Evolutionary conservation across 768 basidiomycete species (phyloP), one percentile per base, ranked within the genome.

Genomic region (Russula griseocarnosa): DNA sequence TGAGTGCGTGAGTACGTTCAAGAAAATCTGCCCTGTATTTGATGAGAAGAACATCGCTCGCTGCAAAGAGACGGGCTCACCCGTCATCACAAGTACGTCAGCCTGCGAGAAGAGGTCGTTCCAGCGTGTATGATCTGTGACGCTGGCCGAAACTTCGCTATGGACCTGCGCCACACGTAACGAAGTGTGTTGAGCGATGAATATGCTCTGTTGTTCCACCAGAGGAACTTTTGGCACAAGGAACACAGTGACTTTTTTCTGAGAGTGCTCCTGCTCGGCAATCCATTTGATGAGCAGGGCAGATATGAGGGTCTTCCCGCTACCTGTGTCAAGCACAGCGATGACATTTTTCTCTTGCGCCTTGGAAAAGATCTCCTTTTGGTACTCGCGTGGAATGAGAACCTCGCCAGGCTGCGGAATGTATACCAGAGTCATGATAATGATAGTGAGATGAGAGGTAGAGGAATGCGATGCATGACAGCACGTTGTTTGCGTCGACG

Each of bases 11-110:
- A 94, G 74, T 18, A 92, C 72, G 66, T 93, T 89, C 55, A 90
- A 76, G 69, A 92, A 90, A 57, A 95, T 87, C 71, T 93, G 90
- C 0, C 92, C 91, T 92, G 50, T 5, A 24, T 28, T 40, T n/a
- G 54, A 24, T 58, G 32, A 59, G 54, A 54, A 62, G n/a, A 58
- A 20, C 38, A 11, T 60, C 5, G 42, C 9, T 22, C 24, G 3
- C 20, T 13, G 13, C 6, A 44, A 46, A 60, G 42, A 40, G 68
- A 16, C 22, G 16, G 2, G 24, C 76, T 61, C 73, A 91, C 90
- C 85, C 13, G 94, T 94, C 85, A 93, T 89, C 2, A 96, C 90
- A 61, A 92, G 80, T 9, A 94, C 86, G 72, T 94, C 90, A 47
- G 84, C 76, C 7, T 76, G 73, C 61, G 81, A 76, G 56, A 94